Evolutionary conservation across 2,329 filamentous ascomycete species (phyloP), one percentile per base, ranked within the genome.

Genomic region (Epichloe sp.): DNA sequence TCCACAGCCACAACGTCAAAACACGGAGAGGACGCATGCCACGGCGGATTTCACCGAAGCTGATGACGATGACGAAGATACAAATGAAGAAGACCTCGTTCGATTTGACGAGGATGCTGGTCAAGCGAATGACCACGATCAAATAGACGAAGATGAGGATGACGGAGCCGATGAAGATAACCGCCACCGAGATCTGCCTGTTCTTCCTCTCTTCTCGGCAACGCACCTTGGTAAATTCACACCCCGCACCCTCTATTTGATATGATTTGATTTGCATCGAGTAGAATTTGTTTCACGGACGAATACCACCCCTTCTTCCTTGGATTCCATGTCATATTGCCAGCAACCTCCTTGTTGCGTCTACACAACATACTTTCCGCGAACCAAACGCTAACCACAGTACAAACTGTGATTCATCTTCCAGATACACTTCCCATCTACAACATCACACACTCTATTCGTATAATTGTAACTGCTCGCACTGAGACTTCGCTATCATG

Each of bases 401-500:
- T 12, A 19, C n/a, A 14, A 41, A 21, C 12, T 7, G 19, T 36
- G 36, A n/a, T 34, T 61, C 17, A 17, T 26, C 11, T 38, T 44
- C 17, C 19, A 91, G 90, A 95, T 70, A 78, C 85, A 10, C 76
- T 96, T 6, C 90, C 91, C 19, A 82, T 95, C 52, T 96, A 96
- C 72, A 86, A 83, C 66, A 82, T 94, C 58, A 95, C 90, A 31
- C 91, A 96, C 68, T 82, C 87, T 35, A 90, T 96, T 56, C 86
- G 91, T 57, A 82, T 89, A 49, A 77, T 96, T 52, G 83, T 97
- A 54, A 79, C 87, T 57, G 77, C 87, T 53, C 82, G 86, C 63
- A 95, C 88, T 67, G 91, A 97, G 71, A 96, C 90, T 2, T 91
- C 88, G 0, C 71, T 97, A 48, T 85, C 88, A 15, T 97, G 90